Conservation (phyloP, 225 moss, liverwort and hornwort species). For the Asterella californica region DNA sequence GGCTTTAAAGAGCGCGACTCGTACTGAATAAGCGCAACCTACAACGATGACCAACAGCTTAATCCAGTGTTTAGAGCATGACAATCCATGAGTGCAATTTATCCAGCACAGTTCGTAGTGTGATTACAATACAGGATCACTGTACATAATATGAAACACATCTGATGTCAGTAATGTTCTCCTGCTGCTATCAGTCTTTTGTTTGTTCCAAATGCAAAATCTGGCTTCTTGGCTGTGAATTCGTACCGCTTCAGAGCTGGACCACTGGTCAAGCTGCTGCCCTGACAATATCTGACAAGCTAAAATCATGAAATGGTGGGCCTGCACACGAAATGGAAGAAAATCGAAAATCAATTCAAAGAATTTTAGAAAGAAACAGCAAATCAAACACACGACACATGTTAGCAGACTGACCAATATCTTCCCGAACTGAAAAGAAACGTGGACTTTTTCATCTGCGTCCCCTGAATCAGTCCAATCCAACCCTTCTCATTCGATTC, state of each 20-base stretch:
- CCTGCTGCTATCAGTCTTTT: not conserved
- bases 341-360: not conserved
- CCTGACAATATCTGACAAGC: constrained; percentile 67
- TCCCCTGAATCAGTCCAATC: not conserved
- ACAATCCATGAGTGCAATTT: not conserved
- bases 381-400: not conserved
- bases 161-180: not conserved
- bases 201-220: not conserved
- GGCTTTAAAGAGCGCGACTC: not conserved
- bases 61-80: not conserved
- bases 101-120: not conserved
- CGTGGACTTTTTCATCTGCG: not conserved
- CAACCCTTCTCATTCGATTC: not conserved
- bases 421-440: no score
- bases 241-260: not conserved
- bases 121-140: not conserved
- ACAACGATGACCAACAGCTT: not conserved
- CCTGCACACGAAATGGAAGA: constrained; percentile 41
- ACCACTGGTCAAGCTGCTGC: constrained; percentile 29
- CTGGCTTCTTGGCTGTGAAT: not conserved
- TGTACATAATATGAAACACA: not conserved
- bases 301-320: constrained; percentile 87
- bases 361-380: not conserved
- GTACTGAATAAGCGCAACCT: no score
- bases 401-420: not conserved